Evolutionary conservation across 2,329 filamentous ascomycete genomes (phyloP), one percentile per base, ranked within the genome.

Genomic region (Alternaria dauci): DNA sequence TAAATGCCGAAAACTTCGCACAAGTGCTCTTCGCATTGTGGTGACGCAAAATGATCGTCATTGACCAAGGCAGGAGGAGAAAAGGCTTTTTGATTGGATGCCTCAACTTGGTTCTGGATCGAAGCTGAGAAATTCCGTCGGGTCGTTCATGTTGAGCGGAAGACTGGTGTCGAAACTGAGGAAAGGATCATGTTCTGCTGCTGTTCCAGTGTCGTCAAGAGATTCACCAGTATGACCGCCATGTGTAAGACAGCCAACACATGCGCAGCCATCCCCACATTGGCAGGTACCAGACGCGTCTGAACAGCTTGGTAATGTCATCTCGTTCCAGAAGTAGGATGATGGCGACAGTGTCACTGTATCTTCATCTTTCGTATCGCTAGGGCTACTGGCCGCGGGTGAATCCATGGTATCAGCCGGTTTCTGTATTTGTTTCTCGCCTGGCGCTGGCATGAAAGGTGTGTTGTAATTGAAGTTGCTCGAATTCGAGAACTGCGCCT

Each of bases 191-290:
- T 68, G 59, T 20, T 69, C 68, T 23, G 52, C 34, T 36, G 44
- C 59, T 20, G 63, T 57, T 14, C 55, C 36, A 18, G 69, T 58
- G 20, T 58, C 53, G 8, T 76, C 73, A 6, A 83, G 66, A 11
- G 76, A 62, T 23, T 83, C 63, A 14, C 81, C 82, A 25, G 81
- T 81, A 58, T 84, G 83, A 4, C 82, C 83, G 20, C 79, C 81
- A 56, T 86, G 84, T 3, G 82, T 84, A 12, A 85, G 72, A 65
- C 84, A 86, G 14, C 83, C 83, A n/a, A 83, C 76, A 63, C 84
- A 86, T 55, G 73, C 79, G 65, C 84, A 86, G 39, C 83, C 83
- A 56, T 81, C 81, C 16, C 82, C 83, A 58, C 84, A 86, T 62
- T 82, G 81, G 58, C 84, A 86, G 26, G 80, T 84, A 4, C 83